phyloP scores from a whole-genome alignment of 2,329 filamentous ascomycete genomes.

The Colletotrichum sublineola region DNA sequence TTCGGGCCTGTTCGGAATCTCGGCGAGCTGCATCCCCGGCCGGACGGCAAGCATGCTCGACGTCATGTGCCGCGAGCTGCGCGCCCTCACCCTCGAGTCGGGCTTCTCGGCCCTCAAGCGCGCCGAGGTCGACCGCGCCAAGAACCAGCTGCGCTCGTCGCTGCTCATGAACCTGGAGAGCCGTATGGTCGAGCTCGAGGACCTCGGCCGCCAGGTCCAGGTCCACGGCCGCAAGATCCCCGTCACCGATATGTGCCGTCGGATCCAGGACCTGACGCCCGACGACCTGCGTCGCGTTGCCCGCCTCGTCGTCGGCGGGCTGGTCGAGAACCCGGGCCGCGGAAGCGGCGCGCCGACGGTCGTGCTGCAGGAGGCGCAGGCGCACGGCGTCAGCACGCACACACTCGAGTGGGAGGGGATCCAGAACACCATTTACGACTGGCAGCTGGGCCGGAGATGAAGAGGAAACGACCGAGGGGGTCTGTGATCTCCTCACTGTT shows the following conservation, averaged over 20 bases:
- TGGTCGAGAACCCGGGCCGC: constrained; percentile 78
- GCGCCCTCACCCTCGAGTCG: constrained; percentile 79
- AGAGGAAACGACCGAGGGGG: background rate
- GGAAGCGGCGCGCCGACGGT: constrained; percentile 94
- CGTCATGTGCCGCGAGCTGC: constrained; percentile 93
- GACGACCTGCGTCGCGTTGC: constrained; percentile 87
- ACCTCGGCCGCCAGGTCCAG: constrained; percentile 94
- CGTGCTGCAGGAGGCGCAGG: constrained; percentile 90
- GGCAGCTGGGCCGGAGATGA: constrained; percentile 78
- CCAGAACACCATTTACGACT: constrained; percentile 85
- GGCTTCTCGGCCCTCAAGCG: constrained; percentile 80
- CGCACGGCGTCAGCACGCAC: constrained; percentile 76
- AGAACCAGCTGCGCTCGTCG: constrained; percentile 93
- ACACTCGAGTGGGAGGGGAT: constrained; percentile 89
- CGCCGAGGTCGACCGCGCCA: constrained; percentile 88
- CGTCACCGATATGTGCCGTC: constrained; percentile 90
- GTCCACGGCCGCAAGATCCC: constrained; percentile 95
- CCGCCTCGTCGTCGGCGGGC: constrained; percentile 79
- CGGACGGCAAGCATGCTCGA: constrained; percentile 88
- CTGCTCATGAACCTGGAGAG: constrained; percentile 98
- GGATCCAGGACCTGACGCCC: constrained; percentile 86
- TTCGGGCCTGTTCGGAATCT: constrained; percentile 94
- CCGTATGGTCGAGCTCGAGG: constrained; percentile 97
- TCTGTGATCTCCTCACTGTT: background rate
- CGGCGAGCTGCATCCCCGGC: constrained; percentile 84